Percentiles rank a stretch among this genome's conserved stretches.
phyloP scores from a whole-genome alignment of 768 basidiomycete species.

The Suillus occidentalis region DNA sequence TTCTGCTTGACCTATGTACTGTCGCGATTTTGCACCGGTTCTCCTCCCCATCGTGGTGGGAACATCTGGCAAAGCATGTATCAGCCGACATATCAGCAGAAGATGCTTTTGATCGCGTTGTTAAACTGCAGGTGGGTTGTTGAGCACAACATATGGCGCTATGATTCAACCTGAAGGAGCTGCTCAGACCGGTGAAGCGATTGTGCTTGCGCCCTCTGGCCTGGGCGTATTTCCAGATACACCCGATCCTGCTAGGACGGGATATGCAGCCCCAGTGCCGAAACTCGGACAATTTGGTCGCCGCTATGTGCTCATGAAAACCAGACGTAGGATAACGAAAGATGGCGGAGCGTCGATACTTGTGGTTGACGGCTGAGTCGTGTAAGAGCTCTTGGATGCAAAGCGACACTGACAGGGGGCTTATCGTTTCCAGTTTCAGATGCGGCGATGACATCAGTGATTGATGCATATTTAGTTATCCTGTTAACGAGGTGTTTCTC shows the following conservation, averaged over 20 bases:
- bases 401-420: not conserved
- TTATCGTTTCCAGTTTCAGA: not conserved
- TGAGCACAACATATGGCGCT: constrained; percentile 1
- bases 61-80: constrained; percentile 65
- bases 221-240: constrained; percentile 42
- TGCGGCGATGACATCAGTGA: not conserved
- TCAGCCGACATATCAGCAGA: constrained; percentile 57
- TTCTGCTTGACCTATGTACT: constrained; percentile 65
- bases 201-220: constrained; percentile 67
- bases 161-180: not conserved
- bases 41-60: constrained; percentile 77
- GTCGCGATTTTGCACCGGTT: constrained; percentile 70
- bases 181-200: constrained; percentile 66
- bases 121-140: constrained; percentile 58
- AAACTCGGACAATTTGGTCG: constrained; percentile 53
- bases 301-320: constrained; percentile 59
- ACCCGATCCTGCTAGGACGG: constrained; percentile 11
- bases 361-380: constrained; percentile 23
- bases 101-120: constrained; percentile 67
- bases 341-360: constrained; percentile 68
- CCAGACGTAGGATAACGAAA: constrained; percentile 56
- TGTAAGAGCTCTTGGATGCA: not conserved
- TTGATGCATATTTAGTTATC: not conserved
- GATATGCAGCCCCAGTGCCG: constrained; percentile 17
- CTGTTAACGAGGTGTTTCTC: not conserved